Evolutionary conservation across 305 asterid genomes (phyloP).

Genomic region (Fraxinus floribunda): DNA sequence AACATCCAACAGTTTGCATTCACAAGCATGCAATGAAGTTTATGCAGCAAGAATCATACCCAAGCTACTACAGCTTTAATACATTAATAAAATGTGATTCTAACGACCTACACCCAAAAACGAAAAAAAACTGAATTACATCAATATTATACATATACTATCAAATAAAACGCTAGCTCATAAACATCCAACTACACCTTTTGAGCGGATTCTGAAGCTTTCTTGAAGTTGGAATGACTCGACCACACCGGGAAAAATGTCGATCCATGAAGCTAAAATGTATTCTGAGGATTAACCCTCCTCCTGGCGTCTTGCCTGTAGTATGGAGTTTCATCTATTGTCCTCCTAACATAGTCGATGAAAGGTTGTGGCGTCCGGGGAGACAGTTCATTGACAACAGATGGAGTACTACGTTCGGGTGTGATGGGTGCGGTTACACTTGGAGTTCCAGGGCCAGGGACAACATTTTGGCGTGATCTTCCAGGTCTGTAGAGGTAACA

Average conservation of each 20-base stretch:
- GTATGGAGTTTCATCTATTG: slow-evolving; percentile 87
- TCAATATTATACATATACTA: slow-evolving; percentile 11
- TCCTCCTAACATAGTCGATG: slow-evolving; percentile 75
- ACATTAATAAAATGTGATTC: not conserved
- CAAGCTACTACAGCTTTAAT: not conserved
- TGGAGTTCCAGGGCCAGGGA: slow-evolving; percentile 29
- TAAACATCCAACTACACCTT: slow-evolving; percentile 14
- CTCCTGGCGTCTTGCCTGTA: slow-evolving; percentile 77
- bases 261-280: slow-evolving; percentile 43
- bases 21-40: not conserved
- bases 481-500: slow-evolving; percentile 44
- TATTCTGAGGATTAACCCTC: slow-evolving; percentile 72
- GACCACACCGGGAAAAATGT: not conserved
- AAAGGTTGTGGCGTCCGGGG: slow-evolving; percentile 95
- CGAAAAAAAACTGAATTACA: slow-evolving; percentile 8
- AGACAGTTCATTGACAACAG: slow-evolving; percentile 47
- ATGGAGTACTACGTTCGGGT: slow-evolving; percentile 53
- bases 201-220: not conserved
- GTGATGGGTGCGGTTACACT: slow-evolving; percentile 52
- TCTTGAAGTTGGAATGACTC: not conserved
- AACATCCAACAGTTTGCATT: not conserved
- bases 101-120: not conserved
- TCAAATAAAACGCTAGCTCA: slow-evolving; percentile 8
- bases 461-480: slow-evolving; percentile 25
- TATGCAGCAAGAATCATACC: slow-evolving; percentile 6